Percentiles rank a stretch among this genome's conserved stretches.
Evolutionary conservation across 257 asterid species (phyloP).

Genomic region (Solanum verrucosum): DNA sequence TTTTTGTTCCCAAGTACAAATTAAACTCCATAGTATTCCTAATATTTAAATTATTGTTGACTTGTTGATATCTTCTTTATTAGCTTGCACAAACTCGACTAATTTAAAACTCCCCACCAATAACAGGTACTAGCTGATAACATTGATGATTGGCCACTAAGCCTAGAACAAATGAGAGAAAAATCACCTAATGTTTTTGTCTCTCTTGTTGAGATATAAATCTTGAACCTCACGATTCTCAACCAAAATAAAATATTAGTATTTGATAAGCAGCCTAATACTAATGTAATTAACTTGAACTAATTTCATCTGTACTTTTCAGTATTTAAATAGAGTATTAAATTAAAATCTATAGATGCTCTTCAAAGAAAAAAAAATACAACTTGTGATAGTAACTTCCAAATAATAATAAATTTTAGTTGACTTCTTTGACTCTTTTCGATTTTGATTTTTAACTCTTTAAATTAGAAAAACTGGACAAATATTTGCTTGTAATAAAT

Average conservation of each 20-base stretch:
- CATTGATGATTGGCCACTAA: neutral
- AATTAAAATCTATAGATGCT: neutral
- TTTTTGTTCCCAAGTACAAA: neutral
- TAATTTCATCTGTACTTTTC: neutral
- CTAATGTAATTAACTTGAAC: neutral
- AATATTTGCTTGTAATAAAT: neutral
- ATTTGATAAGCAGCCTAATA: neutral
- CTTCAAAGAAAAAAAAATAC: neutral
- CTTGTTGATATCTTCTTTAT: neutral
- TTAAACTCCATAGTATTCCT: neutral
- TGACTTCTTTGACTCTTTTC: neutral
- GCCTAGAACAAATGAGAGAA: too few species aligned
- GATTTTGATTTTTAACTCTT: neutral
- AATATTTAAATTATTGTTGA: neutral
- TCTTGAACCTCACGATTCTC: neutral
- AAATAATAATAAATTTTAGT: neutral
- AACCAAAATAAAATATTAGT: neutral
- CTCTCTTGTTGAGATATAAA: too few species aligned
- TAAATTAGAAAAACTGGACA: neutral
- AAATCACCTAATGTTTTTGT: too few species aligned
- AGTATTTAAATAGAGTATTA: neutral
- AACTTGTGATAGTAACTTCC: neutral
- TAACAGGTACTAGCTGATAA: too few species aligned
- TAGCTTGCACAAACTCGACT: too few species aligned
- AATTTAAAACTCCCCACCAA: neutral